A percentile compares a stretch with the other conserved stretches of the same genome.
These are phyloP conservation scores for Heliocybe sulcata DNA, from an alignment of 1,284 basidiomycete species.

Conservation along the genomic window DNA sequence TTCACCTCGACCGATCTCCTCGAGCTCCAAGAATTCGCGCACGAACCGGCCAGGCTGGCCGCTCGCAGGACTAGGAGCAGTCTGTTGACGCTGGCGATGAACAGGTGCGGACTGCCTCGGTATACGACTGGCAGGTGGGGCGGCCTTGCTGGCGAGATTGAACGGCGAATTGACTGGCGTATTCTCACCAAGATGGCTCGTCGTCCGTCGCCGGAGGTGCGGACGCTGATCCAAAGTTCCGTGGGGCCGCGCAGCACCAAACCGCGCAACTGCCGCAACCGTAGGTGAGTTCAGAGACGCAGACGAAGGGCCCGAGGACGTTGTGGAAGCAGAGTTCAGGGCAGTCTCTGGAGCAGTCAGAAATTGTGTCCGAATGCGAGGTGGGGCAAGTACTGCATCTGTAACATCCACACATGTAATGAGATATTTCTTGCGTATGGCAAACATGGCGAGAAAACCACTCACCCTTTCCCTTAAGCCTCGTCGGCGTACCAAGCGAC, in stretches of 20 bases:
- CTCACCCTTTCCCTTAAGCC: constrained; percentile 35
- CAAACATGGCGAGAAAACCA: constrained; percentile 19
- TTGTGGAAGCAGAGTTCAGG: constrained; percentile 37
- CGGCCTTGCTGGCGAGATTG: constrained; percentile 13
- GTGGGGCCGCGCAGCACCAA: not conserved
- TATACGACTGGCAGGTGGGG: constrained; percentile 2
- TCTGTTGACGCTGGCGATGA: not conserved
- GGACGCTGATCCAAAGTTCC: not conserved
- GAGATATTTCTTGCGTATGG: not conserved
- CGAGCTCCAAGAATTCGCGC: constrained; percentile 74
- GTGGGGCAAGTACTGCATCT: constrained; percentile 47
- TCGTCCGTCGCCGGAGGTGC: not conserved
- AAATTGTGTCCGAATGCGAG: constrained; percentile 35
- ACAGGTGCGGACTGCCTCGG: not conserved
- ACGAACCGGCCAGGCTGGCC: constrained; percentile 62
- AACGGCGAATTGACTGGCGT: constrained; percentile 3
- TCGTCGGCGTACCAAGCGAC: constrained; percentile 61
- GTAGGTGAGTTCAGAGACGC: constrained; percentile 28
- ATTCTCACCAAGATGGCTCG: not conserved
- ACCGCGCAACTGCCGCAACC: constrained; percentile 17
- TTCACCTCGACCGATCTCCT: constrained; percentile 86
- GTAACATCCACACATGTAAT: constrained; percentile 2
- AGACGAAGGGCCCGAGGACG: constrained; percentile 36
- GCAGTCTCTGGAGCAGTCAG: constrained; percentile 37
- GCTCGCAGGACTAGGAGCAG: constrained; percentile 16